Conservation (phyloP, 169 alveolate genomes). For the Plasmodium malariae region DNA sequence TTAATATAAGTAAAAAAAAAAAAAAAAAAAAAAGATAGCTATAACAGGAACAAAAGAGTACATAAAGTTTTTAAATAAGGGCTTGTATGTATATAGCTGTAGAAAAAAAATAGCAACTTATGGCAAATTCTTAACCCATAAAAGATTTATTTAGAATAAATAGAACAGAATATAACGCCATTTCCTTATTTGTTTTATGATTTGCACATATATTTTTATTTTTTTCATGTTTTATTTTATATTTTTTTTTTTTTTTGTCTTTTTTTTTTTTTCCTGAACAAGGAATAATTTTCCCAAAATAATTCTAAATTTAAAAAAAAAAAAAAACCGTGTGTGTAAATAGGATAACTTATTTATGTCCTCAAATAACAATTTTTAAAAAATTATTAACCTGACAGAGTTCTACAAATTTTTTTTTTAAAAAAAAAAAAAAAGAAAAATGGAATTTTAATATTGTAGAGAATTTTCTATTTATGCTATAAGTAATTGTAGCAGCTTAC, state of each 20-base stretch:
- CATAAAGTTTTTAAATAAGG: not conserved
- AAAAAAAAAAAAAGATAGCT: too few relatives aligned
- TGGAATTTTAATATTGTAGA: constrained; percentile 30
- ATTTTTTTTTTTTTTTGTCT: constrained; percentile 6
- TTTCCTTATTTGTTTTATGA: not conserved
- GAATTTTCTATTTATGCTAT: constrained; percentile 41
- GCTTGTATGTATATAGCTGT: not conserved
- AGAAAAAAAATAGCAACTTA: constrained; percentile 1
- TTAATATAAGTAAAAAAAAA: too few relatives aligned
- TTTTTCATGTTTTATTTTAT: not conserved
- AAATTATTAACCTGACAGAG: constrained; percentile 23
- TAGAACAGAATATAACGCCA: not conserved
- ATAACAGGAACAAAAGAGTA: not conserved
- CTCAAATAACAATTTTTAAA: constrained; percentile 9
- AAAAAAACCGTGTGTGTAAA: constrained; percentile 46
- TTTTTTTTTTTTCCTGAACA: constrained; percentile 58
- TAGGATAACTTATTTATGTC: constrained; percentile 14
- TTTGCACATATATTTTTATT: not conserved
- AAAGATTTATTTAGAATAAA: not conserved
- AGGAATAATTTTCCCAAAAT: constrained; percentile 34
- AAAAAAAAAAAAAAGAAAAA: constrained; percentile 22
- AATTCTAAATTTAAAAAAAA: constrained; percentile 48
- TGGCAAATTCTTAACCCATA: not conserved
- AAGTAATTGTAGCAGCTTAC: constrained; percentile 47
- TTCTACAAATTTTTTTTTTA: constrained; percentile 33